These are phyloP conservation scores for Metschnikowia cubensis DNA, from an alignment of 805 yeast genomes.

Conservation along the genomic window DNA sequence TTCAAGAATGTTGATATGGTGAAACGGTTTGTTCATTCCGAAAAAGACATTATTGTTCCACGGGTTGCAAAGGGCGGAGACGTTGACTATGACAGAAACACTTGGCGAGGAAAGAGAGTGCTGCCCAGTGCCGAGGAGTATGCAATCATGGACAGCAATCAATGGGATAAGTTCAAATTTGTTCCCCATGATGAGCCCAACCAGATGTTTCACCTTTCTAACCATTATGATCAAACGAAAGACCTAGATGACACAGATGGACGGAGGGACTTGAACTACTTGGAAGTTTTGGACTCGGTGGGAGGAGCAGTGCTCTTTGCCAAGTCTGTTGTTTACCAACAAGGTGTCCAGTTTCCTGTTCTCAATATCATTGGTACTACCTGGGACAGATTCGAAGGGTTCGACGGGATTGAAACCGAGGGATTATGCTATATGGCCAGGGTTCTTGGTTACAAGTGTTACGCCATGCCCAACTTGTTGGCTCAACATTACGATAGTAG, in stretches of 20 bases:
- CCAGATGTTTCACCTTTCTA: constrained; percentile 27
- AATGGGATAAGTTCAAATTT: constrained; percentile 30
- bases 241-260: constrained; percentile 5
- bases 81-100: constrained; percentile 36
- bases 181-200: constrained; percentile 28
- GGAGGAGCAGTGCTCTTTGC: constrained; percentile 50
- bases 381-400: constrained; percentile 47
- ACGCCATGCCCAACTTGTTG: constrained; percentile 47
- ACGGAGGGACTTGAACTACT: constrained; percentile 9
- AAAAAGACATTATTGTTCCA: constrained; percentile 36
- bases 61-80: constrained; percentile 24
- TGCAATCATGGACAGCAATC: constrained; percentile 10
- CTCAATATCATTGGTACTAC: constrained; percentile 44
- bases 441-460: constrained; percentile 43
- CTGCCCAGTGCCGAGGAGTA: constrained; percentile 22
- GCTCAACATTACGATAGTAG: constrained; percentile 30
- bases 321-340: constrained; percentile 40
- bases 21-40: constrained; percentile 24
- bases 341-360: constrained; percentile 46
- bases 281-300: constrained; percentile 42
- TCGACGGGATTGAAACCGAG: constrained; percentile 53
- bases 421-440: constrained; percentile 48
- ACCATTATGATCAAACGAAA: constrained; percentile 15
- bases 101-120: constrained; percentile 39
- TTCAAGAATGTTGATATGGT: constrained; percentile 25